Conservation (phyloP, 108 stramenopile genomes). For the Schizochytrium sp. region DNA sequence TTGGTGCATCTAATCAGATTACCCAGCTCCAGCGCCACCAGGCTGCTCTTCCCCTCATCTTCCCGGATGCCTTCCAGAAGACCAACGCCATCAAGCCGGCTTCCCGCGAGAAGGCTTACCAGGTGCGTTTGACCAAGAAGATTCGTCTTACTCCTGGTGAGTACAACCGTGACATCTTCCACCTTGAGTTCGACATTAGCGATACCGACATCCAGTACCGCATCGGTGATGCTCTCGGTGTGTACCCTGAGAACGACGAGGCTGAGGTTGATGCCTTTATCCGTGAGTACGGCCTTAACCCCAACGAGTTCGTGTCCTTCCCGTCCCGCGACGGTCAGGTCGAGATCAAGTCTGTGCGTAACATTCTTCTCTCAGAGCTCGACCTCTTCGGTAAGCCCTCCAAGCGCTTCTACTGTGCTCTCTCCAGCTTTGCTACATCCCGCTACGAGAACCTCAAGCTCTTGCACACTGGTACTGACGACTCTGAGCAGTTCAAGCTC, state of each 20-base stretch:
- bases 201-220: constrained; percentile 71
- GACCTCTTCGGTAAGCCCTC: constrained; percentile 82
- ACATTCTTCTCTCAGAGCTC: constrained; percentile 76
- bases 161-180: constrained; percentile 80
- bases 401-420: constrained; percentile 77
- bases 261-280: constrained; percentile 75
- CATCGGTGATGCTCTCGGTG: constrained; percentile 81
- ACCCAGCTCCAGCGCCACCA: neutral
- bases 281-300: constrained; percentile 74
- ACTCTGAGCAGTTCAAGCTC: constrained; percentile 24
- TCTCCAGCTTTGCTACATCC: constrained; percentile 77
- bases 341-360: constrained; percentile 39
- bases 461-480: constrained; percentile 23
- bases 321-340: constrained; percentile 69
- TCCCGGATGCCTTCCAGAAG: constrained; percentile 25
- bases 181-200: constrained; percentile 75
- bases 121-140: constrained; percentile 13
- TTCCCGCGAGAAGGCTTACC: neutral
- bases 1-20: constrained; percentile 1
- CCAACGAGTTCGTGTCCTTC: constrained; percentile 3
- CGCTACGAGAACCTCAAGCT: constrained; percentile 70
- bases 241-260: constrained; percentile 78
- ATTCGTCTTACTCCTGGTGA: constrained; percentile 59
- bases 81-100: neutral
- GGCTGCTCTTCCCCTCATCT: constrained; percentile 27